Percentiles rank a stretch among this genome's conserved stretches.
Conservation (phyloP, 371 early-diverging fungal genomes). For the Cokeromyces recurvatus region DNA sequence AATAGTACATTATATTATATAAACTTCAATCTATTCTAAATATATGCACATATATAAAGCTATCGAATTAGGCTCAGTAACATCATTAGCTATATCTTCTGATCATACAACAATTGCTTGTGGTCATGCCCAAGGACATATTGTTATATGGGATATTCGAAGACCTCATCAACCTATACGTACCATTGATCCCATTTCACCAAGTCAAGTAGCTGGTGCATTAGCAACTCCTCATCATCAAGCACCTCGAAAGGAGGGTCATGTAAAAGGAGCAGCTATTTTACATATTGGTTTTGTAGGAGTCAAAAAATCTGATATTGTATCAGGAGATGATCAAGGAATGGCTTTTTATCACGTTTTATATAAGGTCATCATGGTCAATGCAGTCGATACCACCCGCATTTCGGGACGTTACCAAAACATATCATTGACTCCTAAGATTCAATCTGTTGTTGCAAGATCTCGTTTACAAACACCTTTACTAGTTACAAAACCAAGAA, state of each 20-base stretch:
- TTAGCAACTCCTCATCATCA: constrained; percentile 33
- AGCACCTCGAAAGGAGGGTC: constrained; percentile 57
- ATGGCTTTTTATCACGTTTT: constrained; percentile 72
- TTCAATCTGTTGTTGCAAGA: constrained; percentile 9
- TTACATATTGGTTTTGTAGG: constrained; percentile 70
- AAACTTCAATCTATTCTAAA: background rate
- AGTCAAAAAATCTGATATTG: constrained; percentile 58
- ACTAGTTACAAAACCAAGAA: constrained; percentile 21
- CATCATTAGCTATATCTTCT: constrained; percentile 65
- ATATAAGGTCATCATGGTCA: constrained; percentile 66
- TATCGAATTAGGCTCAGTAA: constrained; percentile 66
- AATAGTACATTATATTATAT: too few relatives aligned
- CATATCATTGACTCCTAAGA: constrained; percentile 28
- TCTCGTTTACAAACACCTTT: constrained; percentile 6
- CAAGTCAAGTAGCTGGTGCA: constrained; percentile 22
- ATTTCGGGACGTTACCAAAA: constrained; percentile 66
- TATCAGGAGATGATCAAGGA: constrained; percentile 73
- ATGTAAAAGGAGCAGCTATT: constrained; percentile 64
- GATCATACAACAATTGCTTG: constrained; percentile 65
- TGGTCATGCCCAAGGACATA: constrained; percentile 70
- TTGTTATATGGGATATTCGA: constrained; percentile 70
- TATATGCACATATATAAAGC: constrained; percentile 22
- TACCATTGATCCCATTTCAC: constrained; percentile 49
- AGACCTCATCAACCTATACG: constrained; percentile 46
- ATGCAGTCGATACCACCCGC: constrained; percentile 61